A percentile compares a stretch with the other conserved stretches of the same genome.
Evolutionary conservation across 148 eudicot genomes (phyloP).

Genomic region (Fagopyrum homotropicum): DNA sequence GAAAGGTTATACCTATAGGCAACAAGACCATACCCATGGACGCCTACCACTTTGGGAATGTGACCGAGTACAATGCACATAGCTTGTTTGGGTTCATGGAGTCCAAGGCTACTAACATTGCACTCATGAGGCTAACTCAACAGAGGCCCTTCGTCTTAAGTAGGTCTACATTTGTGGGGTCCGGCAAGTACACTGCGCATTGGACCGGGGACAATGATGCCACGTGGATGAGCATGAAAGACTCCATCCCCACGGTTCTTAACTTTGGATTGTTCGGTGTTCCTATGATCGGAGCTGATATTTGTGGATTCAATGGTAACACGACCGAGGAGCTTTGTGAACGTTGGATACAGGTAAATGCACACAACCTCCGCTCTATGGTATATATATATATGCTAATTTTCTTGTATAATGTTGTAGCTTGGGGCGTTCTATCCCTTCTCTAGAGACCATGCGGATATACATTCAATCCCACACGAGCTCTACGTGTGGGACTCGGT

Average conservation of each 20-base stretch:
- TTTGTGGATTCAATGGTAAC: conserved; percentile 35
- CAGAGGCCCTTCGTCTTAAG: conserved; percentile 41
- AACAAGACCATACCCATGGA: conserved; percentile 49
- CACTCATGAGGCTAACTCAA: conserved; percentile 24
- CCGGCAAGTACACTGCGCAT: conserved; percentile 48
- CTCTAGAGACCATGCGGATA: conserved; percentile 38
- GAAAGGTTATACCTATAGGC: conserved; percentile 23
- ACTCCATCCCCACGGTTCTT: conserved; percentile 36
- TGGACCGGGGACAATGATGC: conserved; percentile 60
- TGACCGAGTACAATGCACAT: conserved; percentile 39
- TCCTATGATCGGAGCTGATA: conserved; percentile 57
- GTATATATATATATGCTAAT: neutral
- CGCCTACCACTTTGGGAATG: conserved; percentile 24
- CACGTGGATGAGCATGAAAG: conserved; percentile 32
- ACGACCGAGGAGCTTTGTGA: conserved; percentile 47
- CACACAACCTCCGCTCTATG: too few species aligned
- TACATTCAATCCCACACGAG: conserved; percentile 25
- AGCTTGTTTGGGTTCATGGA: conserved; percentile 43
- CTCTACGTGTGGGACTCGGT: conserved; percentile 47
- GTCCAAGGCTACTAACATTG: conserved; percentile 38
- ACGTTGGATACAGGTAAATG: conserved; percentile 43
- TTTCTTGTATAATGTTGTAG: conserved; percentile 6
- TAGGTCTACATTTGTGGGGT: conserved; percentile 43
- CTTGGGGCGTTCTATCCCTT: conserved; percentile 57
- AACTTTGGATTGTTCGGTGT: conserved; percentile 40